These are phyloP conservation scores for Periconia sp. DNA, from an alignment of 2,329 filamentous ascomycete genomes.

Conservation along the genomic window DNA sequence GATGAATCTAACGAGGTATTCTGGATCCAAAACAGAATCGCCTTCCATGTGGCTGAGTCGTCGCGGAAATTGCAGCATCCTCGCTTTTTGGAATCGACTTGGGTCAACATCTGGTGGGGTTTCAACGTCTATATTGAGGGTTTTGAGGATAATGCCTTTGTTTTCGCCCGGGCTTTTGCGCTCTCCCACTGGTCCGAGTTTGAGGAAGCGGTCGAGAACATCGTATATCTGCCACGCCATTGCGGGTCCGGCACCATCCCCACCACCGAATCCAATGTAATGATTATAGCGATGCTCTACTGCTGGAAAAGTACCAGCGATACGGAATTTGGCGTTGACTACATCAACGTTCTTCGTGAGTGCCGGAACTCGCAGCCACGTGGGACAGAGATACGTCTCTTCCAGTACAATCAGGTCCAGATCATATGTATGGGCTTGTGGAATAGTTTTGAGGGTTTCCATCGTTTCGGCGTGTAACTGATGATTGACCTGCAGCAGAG, in stretches of 20 bases:
- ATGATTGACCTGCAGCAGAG: constrained; percentile 13
- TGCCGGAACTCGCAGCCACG: constrained; percentile 13
- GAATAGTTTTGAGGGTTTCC: constrained; percentile 3
- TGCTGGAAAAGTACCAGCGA: constrained; percentile 9
- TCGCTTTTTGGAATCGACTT: constrained; percentile 1
- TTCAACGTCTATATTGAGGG: constrained; percentile 15
- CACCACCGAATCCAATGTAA: constrained; percentile 8
- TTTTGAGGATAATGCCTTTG: constrained; percentile 10
- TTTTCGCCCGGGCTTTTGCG: neutral
- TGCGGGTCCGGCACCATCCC: constrained; percentile 2
- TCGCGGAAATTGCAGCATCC: too few relatives aligned
- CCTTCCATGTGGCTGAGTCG: neutral
- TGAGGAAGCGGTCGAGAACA: constrained; percentile 19
- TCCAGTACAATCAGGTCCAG: constrained; percentile 17
- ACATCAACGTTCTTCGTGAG: constrained; percentile 9
- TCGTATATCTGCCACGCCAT: constrained; percentile 16
- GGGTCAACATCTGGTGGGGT: constrained; percentile 7
- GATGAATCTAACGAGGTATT: constrained; percentile 7
- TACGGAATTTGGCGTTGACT: constrained; percentile 14
- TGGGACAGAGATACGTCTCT: constrained; percentile 15
- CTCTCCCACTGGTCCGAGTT: constrained; percentile 8
- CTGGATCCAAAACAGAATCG: constrained; percentile 7
- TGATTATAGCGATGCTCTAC: neutral
- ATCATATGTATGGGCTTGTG: constrained; percentile 4
- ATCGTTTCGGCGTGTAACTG: constrained; percentile 14